These are phyloP conservation scores for Chrysoporthe puriensis DNA, from an alignment of 2,329 filamentous ascomycete species.

Conservation along the genomic window DNA sequence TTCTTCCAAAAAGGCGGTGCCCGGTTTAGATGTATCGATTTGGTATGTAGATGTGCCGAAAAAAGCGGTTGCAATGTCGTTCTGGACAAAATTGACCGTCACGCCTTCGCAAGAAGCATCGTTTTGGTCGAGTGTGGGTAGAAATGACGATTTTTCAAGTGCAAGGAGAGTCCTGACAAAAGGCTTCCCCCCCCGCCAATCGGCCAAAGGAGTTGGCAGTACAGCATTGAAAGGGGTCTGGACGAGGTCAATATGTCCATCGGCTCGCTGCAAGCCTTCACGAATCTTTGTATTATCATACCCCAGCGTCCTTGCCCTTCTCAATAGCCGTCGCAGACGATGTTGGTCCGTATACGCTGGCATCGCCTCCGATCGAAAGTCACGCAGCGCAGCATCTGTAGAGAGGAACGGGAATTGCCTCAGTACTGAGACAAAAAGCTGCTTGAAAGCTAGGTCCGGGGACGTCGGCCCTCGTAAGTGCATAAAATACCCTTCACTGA, in stretches of 20 bases:
- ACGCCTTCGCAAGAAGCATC: not conserved
- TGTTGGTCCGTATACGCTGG: no score
- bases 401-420: constrained; percentile 1
- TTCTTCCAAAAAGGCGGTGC: no score
- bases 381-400: not conserved
- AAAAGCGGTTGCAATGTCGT: not conserved
- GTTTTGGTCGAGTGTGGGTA: not conserved
- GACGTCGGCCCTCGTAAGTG: not conserved
- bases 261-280: no score
- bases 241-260: no score
- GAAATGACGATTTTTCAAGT: not conserved
- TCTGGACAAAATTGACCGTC: not conserved
- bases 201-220: not conserved
- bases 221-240: no score
- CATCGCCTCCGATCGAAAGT: not conserved
- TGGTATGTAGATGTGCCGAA: not conserved
- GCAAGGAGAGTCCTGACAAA: not conserved
- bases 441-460: not conserved
- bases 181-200: not conserved
- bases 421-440: not conserved
- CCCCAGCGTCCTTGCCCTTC: no score
- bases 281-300: no score
- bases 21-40: not conserved
- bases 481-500: not conserved
- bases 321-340: no score